A percentile compares a stretch with the other conserved stretches of the same genome.
phyloP scores from a whole-genome alignment of 2,329 filamentous ascomycete species.

The Talaromyces funiculosus region DNA sequence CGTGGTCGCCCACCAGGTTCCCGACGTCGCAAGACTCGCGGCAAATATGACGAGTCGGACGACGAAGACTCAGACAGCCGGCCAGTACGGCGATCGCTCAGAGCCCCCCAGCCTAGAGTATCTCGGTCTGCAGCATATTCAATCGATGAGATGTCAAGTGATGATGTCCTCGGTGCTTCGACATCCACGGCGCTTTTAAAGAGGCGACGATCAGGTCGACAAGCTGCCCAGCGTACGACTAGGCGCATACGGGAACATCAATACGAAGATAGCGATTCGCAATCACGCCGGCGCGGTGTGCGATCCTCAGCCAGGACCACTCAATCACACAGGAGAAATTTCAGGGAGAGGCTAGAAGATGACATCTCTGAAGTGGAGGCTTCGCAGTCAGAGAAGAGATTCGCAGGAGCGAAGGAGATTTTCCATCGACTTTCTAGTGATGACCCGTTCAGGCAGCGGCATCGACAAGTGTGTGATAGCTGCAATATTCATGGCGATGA shows the following conservation, averaged over 20 bases:
- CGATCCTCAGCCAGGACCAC: conserved; percentile 3
- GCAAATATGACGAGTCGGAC: background rate
- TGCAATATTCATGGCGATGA: conserved; percentile 56
- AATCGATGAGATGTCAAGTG: conserved; percentile 24
- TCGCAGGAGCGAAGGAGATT: conserved; percentile 63
- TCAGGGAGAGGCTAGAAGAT: conserved; percentile 41
- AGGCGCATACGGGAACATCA: conserved; percentile 8
- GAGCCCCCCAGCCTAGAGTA: background rate
- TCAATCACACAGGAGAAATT: conserved; percentile 28
- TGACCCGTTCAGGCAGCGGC: conserved; percentile 63
- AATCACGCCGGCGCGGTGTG: conserved; percentile 15
- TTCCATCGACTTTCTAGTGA: conserved; percentile 60
- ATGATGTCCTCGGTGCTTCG: conserved; percentile 20
- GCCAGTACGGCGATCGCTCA: conserved; percentile 10
- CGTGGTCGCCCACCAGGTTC: conserved; percentile 3
- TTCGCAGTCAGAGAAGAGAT: conserved; percentile 40
- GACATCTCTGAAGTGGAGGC: conserved; percentile 33
- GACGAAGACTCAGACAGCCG: background rate
- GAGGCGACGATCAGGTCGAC: conserved; percentile 15
- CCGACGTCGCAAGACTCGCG: background rate
- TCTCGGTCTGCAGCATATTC: conserved; percentile 6
- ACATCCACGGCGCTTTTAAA: conserved; percentile 7
- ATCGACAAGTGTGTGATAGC: conserved; percentile 65
- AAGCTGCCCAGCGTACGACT: conserved; percentile 11
- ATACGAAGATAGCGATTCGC: conserved; percentile 16